These are phyloP conservation scores for Dacryopinax spathularia DNA, from an alignment of 768 basidiomycete species.

Conservation along the genomic window DNA sequence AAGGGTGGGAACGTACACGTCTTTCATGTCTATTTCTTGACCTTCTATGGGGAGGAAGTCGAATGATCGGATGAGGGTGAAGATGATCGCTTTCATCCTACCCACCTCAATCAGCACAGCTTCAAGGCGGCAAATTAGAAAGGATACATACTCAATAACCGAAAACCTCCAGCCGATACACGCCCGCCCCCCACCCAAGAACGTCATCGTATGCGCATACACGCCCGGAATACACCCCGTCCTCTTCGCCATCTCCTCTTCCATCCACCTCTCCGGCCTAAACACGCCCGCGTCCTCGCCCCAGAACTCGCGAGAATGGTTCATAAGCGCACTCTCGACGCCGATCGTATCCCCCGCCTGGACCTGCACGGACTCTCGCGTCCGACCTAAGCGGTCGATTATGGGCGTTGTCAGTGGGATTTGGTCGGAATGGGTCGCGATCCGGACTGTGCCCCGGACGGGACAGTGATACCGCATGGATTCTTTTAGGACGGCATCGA, in stretches of 20 bases:
- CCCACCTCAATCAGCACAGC: not conserved
- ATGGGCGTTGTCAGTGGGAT: conserved; percentile 47
- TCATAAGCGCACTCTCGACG: conserved; percentile 46
- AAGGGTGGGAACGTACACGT: not conserved
- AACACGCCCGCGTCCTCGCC: conserved; percentile 53
- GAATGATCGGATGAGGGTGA: conserved; percentile 6
- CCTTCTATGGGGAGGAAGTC: not conserved
- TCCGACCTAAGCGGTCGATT: conserved; percentile 25
- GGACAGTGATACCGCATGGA: conserved; percentile 66
- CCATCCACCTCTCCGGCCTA: conserved; percentile 42
- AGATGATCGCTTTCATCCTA: conserved; percentile 7
- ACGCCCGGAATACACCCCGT: conserved; percentile 37
- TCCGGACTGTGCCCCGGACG: conserved; percentile 65
- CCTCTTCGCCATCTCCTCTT: conserved; percentile 24
- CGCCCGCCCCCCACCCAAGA: conserved; percentile 41
- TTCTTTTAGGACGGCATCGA: conserved; percentile 67
- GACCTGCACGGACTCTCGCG: conserved; percentile 23
- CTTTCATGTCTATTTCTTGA: not conserved
- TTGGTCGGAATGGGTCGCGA: conserved; percentile 64
- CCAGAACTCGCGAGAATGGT: conserved; percentile 42
- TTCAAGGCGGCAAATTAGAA: no score
- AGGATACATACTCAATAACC: conserved; percentile 38
- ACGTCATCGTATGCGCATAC: conserved; percentile 41
- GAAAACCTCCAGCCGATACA: conserved; percentile 53
- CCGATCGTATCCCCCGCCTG: conserved; percentile 42